Conservation (phyloP, 495 filamentous ascomycete genomes). For the Trichoderma orchidacearum region DNA sequence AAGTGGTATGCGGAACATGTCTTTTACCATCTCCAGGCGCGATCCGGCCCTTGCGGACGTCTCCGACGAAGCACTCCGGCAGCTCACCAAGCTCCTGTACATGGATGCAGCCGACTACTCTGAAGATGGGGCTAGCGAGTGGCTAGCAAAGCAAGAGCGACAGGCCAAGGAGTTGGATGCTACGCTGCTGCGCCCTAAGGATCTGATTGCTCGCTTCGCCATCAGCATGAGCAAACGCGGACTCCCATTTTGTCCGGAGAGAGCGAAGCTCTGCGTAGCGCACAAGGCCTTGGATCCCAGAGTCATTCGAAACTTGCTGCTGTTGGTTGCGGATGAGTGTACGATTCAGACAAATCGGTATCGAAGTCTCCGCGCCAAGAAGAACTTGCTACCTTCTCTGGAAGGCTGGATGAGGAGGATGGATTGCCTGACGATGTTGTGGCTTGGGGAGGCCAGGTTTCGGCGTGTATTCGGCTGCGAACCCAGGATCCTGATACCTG, state of each 20-base stretch:
- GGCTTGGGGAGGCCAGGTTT: constrained; percentile 6
- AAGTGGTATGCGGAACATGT: too few relatives aligned
- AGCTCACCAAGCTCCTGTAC: not conserved
- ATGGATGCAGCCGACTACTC: not conserved
- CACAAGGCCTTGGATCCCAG: constrained; percentile 20
- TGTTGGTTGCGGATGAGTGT: constrained; percentile 18
- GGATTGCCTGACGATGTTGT: constrained; percentile 21
- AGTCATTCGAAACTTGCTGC: constrained; percentile 20
- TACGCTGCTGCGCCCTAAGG: not conserved
- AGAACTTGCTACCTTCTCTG: constrained; percentile 5
- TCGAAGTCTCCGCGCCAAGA: constrained; percentile 7
- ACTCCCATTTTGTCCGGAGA: constrained; percentile 2
- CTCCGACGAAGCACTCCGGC: too few relatives aligned
- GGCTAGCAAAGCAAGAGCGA: not conserved
- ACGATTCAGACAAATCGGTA: constrained; percentile 14
- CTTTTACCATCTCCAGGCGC: too few relatives aligned
- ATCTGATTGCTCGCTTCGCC: not conserved
- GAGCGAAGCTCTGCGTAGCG: constrained; percentile 17
- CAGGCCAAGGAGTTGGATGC: not conserved
- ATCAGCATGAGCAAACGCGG: not conserved
- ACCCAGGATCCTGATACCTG: constrained; percentile 4
- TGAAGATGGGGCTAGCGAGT: not conserved
- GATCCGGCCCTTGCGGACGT: too few relatives aligned
- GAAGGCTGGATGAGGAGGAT: constrained; percentile 15
- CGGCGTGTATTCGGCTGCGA: not conserved